Base-by-base conservation (phyloP, 2,329 filamentous ascomycete genomes). In the Blastomyces emzantsi region DNA sequence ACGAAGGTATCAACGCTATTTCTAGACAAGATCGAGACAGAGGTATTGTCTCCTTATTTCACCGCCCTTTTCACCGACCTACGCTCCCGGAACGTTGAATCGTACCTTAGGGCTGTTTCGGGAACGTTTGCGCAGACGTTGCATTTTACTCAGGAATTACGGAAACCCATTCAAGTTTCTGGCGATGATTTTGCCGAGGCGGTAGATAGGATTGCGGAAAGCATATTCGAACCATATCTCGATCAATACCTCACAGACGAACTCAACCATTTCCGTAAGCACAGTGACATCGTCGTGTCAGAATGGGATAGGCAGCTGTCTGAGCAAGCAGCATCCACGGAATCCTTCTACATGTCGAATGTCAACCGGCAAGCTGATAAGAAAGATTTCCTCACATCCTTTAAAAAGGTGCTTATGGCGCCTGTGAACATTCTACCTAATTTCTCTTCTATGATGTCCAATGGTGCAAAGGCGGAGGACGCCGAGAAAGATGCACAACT, bases 351-450 rank as follows among this genome's bases (percentile, higher is more conserved):
- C 78, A 97, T 97, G 93, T 89, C 89, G 30, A 97, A 92, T 73
- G 86, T 97, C 72, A 97, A 93, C 73, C 85, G 94, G 33, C 92
- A 96, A 73, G 94, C 92, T 0, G 94, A 95, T 67, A 99, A 99
- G 78, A 90, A 92, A 69, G 94, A 99, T 73, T 99, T 99, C 70
- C 74, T 99, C 66, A 94, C 88, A 56, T 96, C 92, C 0, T 99
- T 99, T 81, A 97, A 92, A 73, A 97, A 97, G 75, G 94, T 99
- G 9, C 90, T 99, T 67, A 97, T 99, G 92, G 95, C 96, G 87
- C 94, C 94, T 1, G 93, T 99, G 59, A 96, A 90, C 61, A 93
- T 92, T 9, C 80, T 97, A 3, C 90, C 91, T 1, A 87, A 84
- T 57, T 84, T 90, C 67, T 80, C 84, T 6, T 78, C 85, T 80